Percentiles rank a stretch among this genome's conserved stretches.
Conservation (phyloP, 139 green algal genomes). For the Micromonas pusilla region DNA sequence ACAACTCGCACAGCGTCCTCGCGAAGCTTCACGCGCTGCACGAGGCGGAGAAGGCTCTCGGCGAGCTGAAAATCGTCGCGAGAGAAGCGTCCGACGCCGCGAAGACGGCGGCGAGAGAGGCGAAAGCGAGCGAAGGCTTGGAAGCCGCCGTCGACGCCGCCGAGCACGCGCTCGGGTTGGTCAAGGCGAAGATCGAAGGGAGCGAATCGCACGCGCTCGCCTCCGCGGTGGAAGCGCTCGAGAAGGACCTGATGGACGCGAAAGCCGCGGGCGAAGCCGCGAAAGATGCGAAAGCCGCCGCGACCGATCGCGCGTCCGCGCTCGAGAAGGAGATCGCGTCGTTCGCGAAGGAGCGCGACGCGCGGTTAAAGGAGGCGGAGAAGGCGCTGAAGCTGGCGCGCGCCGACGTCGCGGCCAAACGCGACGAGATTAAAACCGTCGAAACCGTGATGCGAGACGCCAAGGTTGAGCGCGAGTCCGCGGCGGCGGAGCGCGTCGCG, state of each 20-base stretch:
- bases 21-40: conserved; percentile 58
- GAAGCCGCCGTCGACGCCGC: conserved; percentile 25
- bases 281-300: not conserved
- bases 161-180: conserved; percentile 45
- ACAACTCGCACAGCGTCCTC: conserved; percentile 49
- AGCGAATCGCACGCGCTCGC: conserved; percentile 24
- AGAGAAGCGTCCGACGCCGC: conserved; percentile 38
- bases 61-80: conserved; percentile 43
- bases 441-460: conserved; percentile 42
- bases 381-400: conserved; percentile 68
- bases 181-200: conserved; percentile 19
- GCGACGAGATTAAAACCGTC: conserved; percentile 43
- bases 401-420: conserved; percentile 46
- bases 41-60: conserved; percentile 46
- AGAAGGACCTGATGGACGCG: conserved; percentile 25
- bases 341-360: conserved; percentile 66
- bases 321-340: conserved; percentile 66
- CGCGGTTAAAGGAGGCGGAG: conserved; percentile 35
- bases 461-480: conserved; percentile 46
- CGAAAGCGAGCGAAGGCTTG: too few species aligned
- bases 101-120: not conserved
- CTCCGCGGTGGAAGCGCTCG: conserved; percentile 7
- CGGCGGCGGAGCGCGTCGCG: conserved; percentile 46
- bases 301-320: not conserved
- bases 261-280: not conserved